phyloP scores from a whole-genome alignment of 2,329 filamentous ascomycete genomes.

The Fusarium sp. region DNA sequence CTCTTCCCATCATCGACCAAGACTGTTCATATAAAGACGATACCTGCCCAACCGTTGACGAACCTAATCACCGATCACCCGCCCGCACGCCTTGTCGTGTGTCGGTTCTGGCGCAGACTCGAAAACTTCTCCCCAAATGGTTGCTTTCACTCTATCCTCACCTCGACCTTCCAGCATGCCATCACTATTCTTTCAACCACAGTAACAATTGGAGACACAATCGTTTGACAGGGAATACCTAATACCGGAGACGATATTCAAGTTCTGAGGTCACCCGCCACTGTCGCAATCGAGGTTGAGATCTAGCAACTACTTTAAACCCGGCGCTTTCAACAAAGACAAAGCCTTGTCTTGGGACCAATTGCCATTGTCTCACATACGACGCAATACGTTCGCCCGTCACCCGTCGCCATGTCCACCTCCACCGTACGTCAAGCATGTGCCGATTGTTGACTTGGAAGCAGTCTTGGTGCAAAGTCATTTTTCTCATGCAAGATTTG shows the following conservation, averaged over 20 bases:
- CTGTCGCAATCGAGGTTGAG: constrained; percentile 33
- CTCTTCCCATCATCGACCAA: constrained; percentile 5
- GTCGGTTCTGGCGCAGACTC: constrained; percentile 36
- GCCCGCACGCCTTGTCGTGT: constrained; percentile 29
- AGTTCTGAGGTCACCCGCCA: neutral
- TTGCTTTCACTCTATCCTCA: constrained; percentile 33
- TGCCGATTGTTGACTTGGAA: neutral
- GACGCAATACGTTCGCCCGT: constrained; percentile 6
- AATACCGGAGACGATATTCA: neutral
- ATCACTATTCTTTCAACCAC: constrained; percentile 23
- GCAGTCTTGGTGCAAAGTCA: neutral
- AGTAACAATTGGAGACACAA: constrained; percentile 24
- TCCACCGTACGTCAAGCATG: constrained; percentile 43
- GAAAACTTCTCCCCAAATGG: constrained; percentile 38
- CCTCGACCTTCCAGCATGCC: constrained; percentile 35
- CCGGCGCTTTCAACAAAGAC: constrained; percentile 29
- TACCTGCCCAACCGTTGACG: constrained; percentile 13
- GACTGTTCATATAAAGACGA: constrained; percentile 19
- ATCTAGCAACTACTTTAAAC: constrained; percentile 19
- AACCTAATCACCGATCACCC: constrained; percentile 19
- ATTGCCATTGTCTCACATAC: constrained; percentile 35
- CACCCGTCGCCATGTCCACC: constrained; percentile 44
- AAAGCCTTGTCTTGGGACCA: constrained; percentile 24
- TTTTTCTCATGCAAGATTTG: neutral
- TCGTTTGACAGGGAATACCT: constrained; percentile 2